Base-by-base conservation (phyloP, 176 grass and related monocot species). In the Neostapfia colusana region DNA sequence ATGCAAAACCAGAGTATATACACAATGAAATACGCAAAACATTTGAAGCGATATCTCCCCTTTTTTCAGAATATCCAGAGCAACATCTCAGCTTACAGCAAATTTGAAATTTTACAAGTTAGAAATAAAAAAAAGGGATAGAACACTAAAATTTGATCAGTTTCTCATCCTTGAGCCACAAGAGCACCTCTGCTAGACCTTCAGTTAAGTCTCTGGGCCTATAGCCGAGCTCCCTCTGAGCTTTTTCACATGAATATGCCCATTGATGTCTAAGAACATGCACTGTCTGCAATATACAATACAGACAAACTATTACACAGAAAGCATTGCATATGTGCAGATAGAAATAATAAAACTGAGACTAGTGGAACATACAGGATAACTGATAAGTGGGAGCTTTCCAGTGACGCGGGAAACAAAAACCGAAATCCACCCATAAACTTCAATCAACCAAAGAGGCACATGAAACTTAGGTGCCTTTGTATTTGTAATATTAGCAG, bases 351-450 rank as follows among this genome's bases (percentile, higher is more conserved):
- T 14, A 76, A 63, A 50, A 12, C 10, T 62, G 53, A n/a, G 11
- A 21, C 20, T 36, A 66, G 0, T 36, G 17, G 43, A 68, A 68
- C 85, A 67, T 90, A 95, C 95, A 14, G 95, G 91, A 79, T 92
- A 95, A 49, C 95, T 99, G 66, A 99, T 84, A 49, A 99, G 80
- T 48, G 95, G 95, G 65, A 95, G 89, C 24, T 89, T 99, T 81
- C 95, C 91, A 35, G 95, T 92, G 37, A 99, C 81, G 38, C 37
- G 89, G 83, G 89, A 86, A 76, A 92, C 38, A 39, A 92, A 92
- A 82, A 99, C 95, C 79, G 84, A 99, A 77, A 95, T 92, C 91
- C 87, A 95, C 24, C 95, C 95, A 71, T 95, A 99, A 65, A 88
- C 67, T 78, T 99, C 83, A 38, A 99, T 79, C 80, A 90, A 5